These are phyloP conservation scores for Aureobasidium leucospermi DNA, from an alignment of 2,329 filamentous ascomycete genomes.

Conservation along the genomic window DNA sequence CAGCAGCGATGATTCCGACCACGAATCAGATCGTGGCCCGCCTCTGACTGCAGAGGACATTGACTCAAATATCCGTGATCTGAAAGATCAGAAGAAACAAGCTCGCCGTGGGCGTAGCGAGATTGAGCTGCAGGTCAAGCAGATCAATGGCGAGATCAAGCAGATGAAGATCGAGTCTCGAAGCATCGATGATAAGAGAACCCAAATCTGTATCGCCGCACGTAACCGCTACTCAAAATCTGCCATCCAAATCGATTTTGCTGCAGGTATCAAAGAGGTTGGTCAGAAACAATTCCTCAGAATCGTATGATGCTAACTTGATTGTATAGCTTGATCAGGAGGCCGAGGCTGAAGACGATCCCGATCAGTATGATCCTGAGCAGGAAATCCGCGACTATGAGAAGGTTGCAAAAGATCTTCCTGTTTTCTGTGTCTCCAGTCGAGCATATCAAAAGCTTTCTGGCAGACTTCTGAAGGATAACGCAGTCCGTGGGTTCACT, in stretches of 20 bases:
- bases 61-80: slow-evolving; percentile 36
- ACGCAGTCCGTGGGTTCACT: slow-evolving; percentile 45
- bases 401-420: slow-evolving; percentile 46
- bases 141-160: slow-evolving; percentile 24
- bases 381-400: slow-evolving; percentile 52
- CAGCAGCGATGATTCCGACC: slow-evolving; percentile 19
- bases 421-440: slow-evolving; percentile 59
- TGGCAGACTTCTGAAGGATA: slow-evolving; percentile 48
- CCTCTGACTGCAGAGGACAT: slow-evolving; percentile 36
- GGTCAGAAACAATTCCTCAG: background rate
- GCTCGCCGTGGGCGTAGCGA: slow-evolving; percentile 20
- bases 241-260: slow-evolving; percentile 53
- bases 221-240: slow-evolving; percentile 50
- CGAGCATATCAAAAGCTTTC: slow-evolving; percentile 56
- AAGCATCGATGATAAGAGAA: slow-evolving; percentile 29
- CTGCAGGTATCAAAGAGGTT: slow-evolving; percentile 48
- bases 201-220: slow-evolving; percentile 43
- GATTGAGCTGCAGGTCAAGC: slow-evolving; percentile 26
- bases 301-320: background rate
- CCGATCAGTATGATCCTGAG: slow-evolving; percentile 48
- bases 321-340: slow-evolving; percentile 46
- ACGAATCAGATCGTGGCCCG: slow-evolving; percentile 17
- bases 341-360: slow-evolving; percentile 45
- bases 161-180: slow-evolving; percentile 26
- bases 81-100: slow-evolving; percentile 37